Evolutionary conservation across 1,284 basidiomycete genomes (phyloP).

Genomic region (Athelia psychrophila): DNA sequence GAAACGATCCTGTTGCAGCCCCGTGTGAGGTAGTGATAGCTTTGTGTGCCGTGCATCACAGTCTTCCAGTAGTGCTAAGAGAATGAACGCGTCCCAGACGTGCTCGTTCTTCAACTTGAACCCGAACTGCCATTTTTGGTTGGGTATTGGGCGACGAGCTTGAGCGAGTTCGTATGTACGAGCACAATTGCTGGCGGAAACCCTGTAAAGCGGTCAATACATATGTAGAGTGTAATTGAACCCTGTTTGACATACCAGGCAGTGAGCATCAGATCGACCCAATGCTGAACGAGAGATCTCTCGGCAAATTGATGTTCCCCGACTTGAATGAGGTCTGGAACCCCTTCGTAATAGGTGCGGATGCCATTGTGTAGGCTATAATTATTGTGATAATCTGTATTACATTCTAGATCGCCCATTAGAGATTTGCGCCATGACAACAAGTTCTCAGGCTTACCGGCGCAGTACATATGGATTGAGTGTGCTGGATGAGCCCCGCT

Average conservation of each 20-base stretch:
- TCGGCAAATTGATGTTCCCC: conserved; percentile 16
- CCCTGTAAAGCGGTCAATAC: background rate
- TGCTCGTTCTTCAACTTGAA: background rate
- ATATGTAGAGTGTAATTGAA: background rate
- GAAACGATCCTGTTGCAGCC: background rate
- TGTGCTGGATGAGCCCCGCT: conserved; percentile 19
- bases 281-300: conserved; percentile 1
- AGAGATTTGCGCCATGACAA: background rate
- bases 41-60: background rate
- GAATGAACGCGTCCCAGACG: background rate
- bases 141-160: background rate
- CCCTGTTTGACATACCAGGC: background rate
- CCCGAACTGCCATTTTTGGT: background rate
- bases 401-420: conserved; percentile 13
- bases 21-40: background rate
- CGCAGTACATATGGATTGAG: conserved; percentile 15
- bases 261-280: background rate
- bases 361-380: conserved; percentile 12
- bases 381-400: conserved; percentile 22
- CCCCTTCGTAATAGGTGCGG: conserved; percentile 16
- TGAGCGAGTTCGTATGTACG: background rate
- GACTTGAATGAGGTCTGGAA: conserved; percentile 18
- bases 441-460: conserved; percentile 6
- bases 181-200: background rate
- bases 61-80: background rate